Evolutionary conservation across 2,329 filamentous ascomycete genomes (phyloP).

Genomic region (Drechslerella dactyloides): DNA sequence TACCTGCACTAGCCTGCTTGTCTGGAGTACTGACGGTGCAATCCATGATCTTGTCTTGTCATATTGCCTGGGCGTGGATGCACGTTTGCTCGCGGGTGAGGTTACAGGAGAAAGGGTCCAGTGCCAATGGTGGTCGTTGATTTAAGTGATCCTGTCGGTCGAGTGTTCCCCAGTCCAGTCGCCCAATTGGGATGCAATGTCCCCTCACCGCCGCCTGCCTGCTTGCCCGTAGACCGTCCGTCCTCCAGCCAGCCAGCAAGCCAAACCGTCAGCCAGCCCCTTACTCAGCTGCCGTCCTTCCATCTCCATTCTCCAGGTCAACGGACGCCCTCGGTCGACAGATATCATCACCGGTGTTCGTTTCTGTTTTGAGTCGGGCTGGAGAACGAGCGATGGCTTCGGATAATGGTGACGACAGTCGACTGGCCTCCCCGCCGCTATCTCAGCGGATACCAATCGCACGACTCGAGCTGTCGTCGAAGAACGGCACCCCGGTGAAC

Average conservation of each 20-base stretch:
- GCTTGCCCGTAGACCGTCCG: neutral
- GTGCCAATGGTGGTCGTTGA: neutral
- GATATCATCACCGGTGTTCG: too few relatives aligned
- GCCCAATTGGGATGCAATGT: neutral
- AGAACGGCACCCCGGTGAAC: conserved; percentile 43
- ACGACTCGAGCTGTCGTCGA: conserved; percentile 46
- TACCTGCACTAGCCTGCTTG: too few relatives aligned
- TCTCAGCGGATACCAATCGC: conserved; percentile 50
- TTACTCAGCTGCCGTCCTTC: too few relatives aligned
- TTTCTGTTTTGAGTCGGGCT: too few relatives aligned
- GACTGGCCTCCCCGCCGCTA: conserved; percentile 47
- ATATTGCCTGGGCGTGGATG: neutral
- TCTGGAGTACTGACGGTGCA: too few relatives aligned
- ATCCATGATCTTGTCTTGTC: too few relatives aligned
- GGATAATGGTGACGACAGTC: conserved; percentile 21
- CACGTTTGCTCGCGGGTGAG: neutral
- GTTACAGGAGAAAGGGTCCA: neutral
- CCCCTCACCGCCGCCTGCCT: neutral
- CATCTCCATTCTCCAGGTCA: too few relatives aligned
- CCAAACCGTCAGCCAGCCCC: too few relatives aligned
- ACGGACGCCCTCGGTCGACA: too few relatives aligned
- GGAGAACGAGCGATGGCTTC: too few relatives aligned
- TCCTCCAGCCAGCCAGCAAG: too few relatives aligned
- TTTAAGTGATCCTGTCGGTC: too few relatives aligned
- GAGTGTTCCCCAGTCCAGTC: neutral